Percentiles rank a stretch among this genome's conserved stretches.
These are phyloP conservation scores for Tylopilus balloui DNA, from an alignment of 768 basidiomycete genomes.

Conservation along the genomic window DNA sequence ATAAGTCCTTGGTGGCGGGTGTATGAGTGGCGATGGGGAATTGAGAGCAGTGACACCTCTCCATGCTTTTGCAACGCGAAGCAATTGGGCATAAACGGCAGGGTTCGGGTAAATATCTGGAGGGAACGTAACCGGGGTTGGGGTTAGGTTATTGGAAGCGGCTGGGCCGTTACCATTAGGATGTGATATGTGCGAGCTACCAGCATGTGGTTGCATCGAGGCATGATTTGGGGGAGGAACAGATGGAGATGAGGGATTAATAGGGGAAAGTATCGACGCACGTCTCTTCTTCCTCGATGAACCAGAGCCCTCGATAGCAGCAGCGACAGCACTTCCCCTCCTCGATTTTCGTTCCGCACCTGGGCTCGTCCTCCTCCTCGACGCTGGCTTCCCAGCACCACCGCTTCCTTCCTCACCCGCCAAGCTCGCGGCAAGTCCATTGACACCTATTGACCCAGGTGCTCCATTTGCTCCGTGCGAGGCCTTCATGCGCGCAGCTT, in stretches of 20 bases:
- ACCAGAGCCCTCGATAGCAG: slow-evolving; percentile 33
- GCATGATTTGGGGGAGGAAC: slow-evolving; percentile 9
- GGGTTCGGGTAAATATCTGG: slow-evolving; percentile 28
- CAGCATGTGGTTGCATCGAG: slow-evolving; percentile 13
- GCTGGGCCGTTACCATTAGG: slow-evolving; percentile 6
- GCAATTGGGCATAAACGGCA: slow-evolving; percentile 45
- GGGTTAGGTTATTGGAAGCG: slow-evolving; percentile 9
- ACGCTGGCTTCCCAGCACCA: slow-evolving; percentile 22
- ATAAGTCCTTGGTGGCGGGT: slow-evolving; percentile 24
- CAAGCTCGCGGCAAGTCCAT: slow-evolving; percentile 11
- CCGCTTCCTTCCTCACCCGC: slow-evolving; percentile 16
- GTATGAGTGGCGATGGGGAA: slow-evolving; percentile 18
- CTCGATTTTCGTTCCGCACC: slow-evolving; percentile 38
- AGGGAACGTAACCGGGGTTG: slow-evolving; percentile 37
- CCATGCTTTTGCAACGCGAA: slow-evolving; percentile 61
- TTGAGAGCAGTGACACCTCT: slow-evolving; percentile 60
- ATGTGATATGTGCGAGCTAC: slow-evolving; percentile 18
- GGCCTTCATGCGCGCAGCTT: slow-evolving; percentile 26
- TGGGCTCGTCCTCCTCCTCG: slow-evolving; percentile 35
- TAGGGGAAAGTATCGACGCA: slow-evolving; percentile 33
- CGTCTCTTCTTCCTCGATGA: slow-evolving; percentile 36
- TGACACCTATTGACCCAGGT: slow-evolving; percentile 17
- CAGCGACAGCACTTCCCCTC: slow-evolving; percentile 32
- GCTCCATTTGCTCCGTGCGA: slow-evolving; percentile 25
- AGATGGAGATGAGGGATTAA: slow-evolving; percentile 19